Evolutionary conservation across 2,329 filamentous ascomycete species (phyloP).

Genomic region (Xylaria sp.): DNA sequence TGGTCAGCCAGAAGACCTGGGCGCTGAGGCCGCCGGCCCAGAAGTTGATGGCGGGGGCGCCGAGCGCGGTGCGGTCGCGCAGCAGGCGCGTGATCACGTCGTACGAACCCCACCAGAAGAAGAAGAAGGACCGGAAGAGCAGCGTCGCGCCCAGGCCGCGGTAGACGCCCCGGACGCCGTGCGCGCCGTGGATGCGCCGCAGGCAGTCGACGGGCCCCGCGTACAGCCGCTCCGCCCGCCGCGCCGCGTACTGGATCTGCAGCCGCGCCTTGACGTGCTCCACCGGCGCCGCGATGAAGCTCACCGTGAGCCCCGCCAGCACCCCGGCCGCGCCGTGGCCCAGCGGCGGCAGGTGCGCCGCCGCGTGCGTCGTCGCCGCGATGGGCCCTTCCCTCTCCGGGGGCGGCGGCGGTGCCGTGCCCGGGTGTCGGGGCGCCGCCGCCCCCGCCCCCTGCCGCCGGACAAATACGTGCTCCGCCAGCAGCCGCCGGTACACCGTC

Average conservation of each 20-base stretch:
- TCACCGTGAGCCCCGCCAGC: slow-evolving; percentile 85
- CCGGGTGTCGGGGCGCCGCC: slow-evolving; percentile 43
- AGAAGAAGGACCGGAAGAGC: slow-evolving; percentile 90
- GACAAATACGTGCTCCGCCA: slow-evolving; percentile 80
- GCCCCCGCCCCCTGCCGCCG: too few species aligned
- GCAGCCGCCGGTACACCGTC: slow-evolving; percentile 82
- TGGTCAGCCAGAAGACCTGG: slow-evolving; percentile 92
- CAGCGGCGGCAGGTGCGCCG: slow-evolving; percentile 62
- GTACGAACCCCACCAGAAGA: slow-evolving; percentile 98
- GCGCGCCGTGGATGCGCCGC: slow-evolving; percentile 66
- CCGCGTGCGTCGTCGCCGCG: slow-evolving; percentile 39
- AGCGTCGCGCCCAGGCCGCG: slow-evolving; percentile 84
- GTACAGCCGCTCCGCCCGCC: slow-evolving; percentile 78
- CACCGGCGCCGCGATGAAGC: slow-evolving; percentile 88
- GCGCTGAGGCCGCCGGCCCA: slow-evolving; percentile 94
- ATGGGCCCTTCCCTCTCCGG: slow-evolving; percentile 38
- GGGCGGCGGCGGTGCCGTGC: slow-evolving; percentile 36
- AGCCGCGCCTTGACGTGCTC: slow-evolving; percentile 94
- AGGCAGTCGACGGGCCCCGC: slow-evolving; percentile 84
- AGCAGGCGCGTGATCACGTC: slow-evolving; percentile 77
- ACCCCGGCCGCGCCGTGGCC: slow-evolving; percentile 89
- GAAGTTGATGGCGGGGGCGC: slow-evolving; percentile 85
- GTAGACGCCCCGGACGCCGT: slow-evolving; percentile 81
- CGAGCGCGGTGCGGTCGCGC: slow-evolving; percentile 67
- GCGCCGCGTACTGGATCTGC: slow-evolving; percentile 88